These are phyloP conservation scores for Brassica nigra DNA, from an alignment of 345 rosid species.

Conservation along the genomic window DNA sequence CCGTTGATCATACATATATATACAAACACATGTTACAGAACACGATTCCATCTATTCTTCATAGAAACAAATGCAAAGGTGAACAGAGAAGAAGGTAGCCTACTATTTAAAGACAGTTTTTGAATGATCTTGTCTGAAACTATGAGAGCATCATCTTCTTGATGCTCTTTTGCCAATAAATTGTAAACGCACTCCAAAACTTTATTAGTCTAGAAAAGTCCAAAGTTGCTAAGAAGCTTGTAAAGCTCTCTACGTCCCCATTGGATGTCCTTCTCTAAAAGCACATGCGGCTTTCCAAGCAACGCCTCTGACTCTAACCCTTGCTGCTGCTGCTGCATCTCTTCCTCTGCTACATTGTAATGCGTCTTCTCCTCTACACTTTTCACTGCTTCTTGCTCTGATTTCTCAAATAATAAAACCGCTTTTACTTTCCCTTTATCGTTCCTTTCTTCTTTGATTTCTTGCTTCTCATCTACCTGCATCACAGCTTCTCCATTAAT, in stretches of 20 bases:
- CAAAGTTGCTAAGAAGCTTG: conserved; percentile 57
- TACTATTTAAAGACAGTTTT: conserved; percentile 18
- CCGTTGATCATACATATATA: conserved; percentile 16
- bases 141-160: neutral
- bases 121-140: conserved; percentile 18
- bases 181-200: neutral
- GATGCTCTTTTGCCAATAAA: conserved; percentile 22
- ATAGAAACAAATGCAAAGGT: neutral
- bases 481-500: neutral
- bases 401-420: neutral
- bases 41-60: conserved; percentile 11
- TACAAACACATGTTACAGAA: conserved; percentile 11
- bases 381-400: neutral
- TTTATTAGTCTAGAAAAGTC: conserved; percentile 42
- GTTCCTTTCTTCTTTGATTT: neutral
- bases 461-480: neutral
- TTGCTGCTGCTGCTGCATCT: conserved; percentile 31
- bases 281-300: conserved; percentile 21
- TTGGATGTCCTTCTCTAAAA: conserved; percentile 52
- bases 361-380: conserved; percentile 22
- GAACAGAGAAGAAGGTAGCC: conserved; percentile 21
- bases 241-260: conserved; percentile 69
- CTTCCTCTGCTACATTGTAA: conserved; percentile 32
- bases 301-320: conserved; percentile 20
- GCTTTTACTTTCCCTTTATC: neutral